Evolutionary conservation across 2,329 filamentous ascomycete genomes (phyloP).

Genomic region (Sclerotiophoma versabilis): DNA sequence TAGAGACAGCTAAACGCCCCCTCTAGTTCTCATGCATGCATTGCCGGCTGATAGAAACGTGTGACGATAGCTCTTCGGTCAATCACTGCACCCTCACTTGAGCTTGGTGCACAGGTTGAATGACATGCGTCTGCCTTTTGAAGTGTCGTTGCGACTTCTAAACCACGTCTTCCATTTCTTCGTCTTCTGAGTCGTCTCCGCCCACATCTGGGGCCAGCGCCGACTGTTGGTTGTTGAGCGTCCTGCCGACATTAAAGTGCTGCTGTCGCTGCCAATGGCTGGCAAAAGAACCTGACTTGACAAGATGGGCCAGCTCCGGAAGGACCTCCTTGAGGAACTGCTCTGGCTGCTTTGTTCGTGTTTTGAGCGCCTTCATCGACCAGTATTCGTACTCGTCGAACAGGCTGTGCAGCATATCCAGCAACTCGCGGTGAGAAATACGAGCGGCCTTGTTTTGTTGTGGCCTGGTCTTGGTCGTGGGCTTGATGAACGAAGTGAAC

Average conservation of each 20-base stretch:
- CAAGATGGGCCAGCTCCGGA: slow-evolving; percentile 80
- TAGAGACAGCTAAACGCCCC: background rate
- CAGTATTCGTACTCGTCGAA: slow-evolving; percentile 91
- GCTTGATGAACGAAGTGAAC: slow-evolving; percentile 45
- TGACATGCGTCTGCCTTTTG: background rate
- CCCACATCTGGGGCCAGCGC: slow-evolving; percentile 52
- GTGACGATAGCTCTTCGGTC: background rate
- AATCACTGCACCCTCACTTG: background rate
- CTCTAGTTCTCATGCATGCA: background rate
- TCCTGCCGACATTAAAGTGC: slow-evolving; percentile 62
- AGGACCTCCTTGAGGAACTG: slow-evolving; percentile 88
- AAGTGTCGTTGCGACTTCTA: slow-evolving; percentile 14
- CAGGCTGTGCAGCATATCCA: slow-evolving; percentile 82
- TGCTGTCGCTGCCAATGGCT: slow-evolving; percentile 84
- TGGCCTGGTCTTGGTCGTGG: slow-evolving; percentile 28
- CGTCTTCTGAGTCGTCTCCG: slow-evolving; percentile 69
- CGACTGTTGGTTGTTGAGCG: slow-evolving; percentile 51
- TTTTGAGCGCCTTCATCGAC: slow-evolving; percentile 87
- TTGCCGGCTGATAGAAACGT: background rate
- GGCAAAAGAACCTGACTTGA: slow-evolving; percentile 83
- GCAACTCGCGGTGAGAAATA: slow-evolving; percentile 85
- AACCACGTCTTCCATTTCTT: slow-evolving; percentile 80
- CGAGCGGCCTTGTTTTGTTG: slow-evolving; percentile 79
- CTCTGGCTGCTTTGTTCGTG: slow-evolving; percentile 83
- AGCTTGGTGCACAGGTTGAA: background rate